Base-by-base conservation (phyloP, 2,329 filamentous ascomycete species). In the Furcasterigmium furcatum region DNA sequence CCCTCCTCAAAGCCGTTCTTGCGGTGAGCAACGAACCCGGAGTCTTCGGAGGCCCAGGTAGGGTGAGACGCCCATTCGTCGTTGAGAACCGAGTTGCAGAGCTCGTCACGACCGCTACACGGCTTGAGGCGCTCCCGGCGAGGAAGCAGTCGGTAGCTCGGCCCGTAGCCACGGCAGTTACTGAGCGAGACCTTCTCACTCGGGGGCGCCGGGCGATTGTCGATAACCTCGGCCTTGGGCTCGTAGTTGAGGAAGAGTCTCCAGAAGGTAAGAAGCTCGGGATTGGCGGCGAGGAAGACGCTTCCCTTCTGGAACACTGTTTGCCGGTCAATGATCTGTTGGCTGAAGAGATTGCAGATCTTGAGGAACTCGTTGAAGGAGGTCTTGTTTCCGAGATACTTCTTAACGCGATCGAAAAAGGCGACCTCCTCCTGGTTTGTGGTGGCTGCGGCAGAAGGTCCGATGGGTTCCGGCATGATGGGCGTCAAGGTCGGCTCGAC, bases 61-160 rank as follows among this genome's bases (percentile, higher is more conserved):
- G 94, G 94, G 68, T 99, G 94, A 21, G 92, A 97, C 2, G 94
- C 94, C 94, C 94, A 99, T 55, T 96, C 89, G 56, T 99, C 94
- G 54, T 99, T 99, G 45, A 99, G 75, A 1, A 99, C 92, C 20
- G 87, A 85, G 55, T 89, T 86, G 69, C 94, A 99, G 55, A 99
- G 84, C 64, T 96, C 91, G 60, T 99, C 94, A 38, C 94, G 87
- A 10, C 94, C 94, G 60, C 89, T 94, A 70, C 94, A 99, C 1
- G 87, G 82, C 71, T 95, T 95, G 48, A 94, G 83, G 10, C 91
- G 86, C 64, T 97, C 94, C 72, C 68, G 92, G 94, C 34, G 34
- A 1, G 94, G 94, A 9, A 99, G 76, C 22, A 97, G 75, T 45
- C 94, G 85, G 66, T 99, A 99, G 66, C 94, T 97, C 3, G 94